phyloP scores from a whole-genome alignment of 2,329 filamentous ascomycete species.

The Aaosphaeria arxii region DNA sequence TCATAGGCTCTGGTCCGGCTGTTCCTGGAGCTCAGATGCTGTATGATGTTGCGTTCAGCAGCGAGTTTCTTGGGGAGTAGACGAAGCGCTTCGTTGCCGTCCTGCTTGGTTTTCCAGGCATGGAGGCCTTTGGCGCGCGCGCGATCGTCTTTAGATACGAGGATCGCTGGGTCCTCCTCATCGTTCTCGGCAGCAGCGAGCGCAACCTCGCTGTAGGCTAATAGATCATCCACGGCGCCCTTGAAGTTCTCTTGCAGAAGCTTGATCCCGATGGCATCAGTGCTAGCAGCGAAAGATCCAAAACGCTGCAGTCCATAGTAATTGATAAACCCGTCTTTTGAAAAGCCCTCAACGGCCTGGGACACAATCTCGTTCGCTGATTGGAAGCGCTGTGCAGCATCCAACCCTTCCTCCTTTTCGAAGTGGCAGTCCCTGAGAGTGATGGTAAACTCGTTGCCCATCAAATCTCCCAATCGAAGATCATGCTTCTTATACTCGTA shows the following conservation, averaged over 20 bases:
- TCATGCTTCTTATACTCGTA: conserved; percentile 72
- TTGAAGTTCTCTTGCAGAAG: conserved; percentile 81
- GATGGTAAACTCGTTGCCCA: conserved; percentile 90
- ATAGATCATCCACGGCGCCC: conserved; percentile 72
- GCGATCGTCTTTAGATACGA: conserved; percentile 71
- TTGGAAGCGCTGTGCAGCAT: conserved; percentile 37
- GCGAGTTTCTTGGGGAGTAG: conserved; percentile 76
- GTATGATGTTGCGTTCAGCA: conserved; percentile 75
- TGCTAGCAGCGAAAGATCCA: conserved; percentile 81
- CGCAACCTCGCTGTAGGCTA: conserved; percentile 67
- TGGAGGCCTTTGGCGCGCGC: conserved; percentile 76
- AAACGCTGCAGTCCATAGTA: conserved; percentile 98
- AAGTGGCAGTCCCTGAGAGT: conserved; percentile 83
- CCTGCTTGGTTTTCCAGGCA: conserved; percentile 63
- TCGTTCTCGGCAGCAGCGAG: conserved; percentile 52
- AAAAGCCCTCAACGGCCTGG: conserved; percentile 64
- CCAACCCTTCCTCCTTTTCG: conserved; percentile 39
- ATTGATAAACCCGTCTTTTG: conserved; percentile 83
- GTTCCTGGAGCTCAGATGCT: conserved; percentile 60
- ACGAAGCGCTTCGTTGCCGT: conserved; percentile 59
- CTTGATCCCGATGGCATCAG: conserved; percentile 78
- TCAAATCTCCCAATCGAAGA: conserved; percentile 78
- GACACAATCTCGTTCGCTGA: conserved; percentile 53
- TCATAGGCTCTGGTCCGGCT: conserved; percentile 44
- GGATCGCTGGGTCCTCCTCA: conserved; percentile 36